Evolutionary conservation across 345 rosid species (phyloP).

Genomic region (Ailanthus altissimus): DNA sequence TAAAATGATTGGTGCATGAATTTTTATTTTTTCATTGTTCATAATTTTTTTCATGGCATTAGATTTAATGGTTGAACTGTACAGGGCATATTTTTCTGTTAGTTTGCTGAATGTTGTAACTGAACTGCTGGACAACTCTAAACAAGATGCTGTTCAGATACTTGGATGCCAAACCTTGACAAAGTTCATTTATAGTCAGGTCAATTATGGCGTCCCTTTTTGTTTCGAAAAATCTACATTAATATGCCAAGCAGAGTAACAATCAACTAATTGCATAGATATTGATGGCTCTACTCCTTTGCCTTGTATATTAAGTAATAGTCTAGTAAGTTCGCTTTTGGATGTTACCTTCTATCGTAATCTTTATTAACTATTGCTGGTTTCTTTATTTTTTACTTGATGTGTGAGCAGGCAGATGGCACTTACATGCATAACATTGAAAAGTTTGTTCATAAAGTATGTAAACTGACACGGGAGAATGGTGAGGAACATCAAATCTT

Average conservation of each 20-base stretch:
- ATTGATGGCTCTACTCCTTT: not conserved
- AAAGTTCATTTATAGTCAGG: slow-evolving; percentile 84
- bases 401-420: slow-evolving; percentile 67
- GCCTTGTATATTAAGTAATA: not conserved
- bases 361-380: not conserved
- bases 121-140: slow-evolving; percentile 74
- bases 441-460: slow-evolving; percentile 66
- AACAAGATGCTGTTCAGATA: slow-evolving; percentile 59
- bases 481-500: slow-evolving; percentile 51
- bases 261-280: not conserved
- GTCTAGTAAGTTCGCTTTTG: not conserved
- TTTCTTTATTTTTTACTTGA: slow-evolving; percentile 22
- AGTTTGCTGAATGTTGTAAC: slow-evolving; percentile 75
- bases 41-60: not conserved
- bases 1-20: no score
- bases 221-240: not conserved
- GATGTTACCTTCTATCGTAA: not conserved
- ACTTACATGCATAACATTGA: slow-evolving; percentile 76
- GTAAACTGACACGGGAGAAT: slow-evolving; percentile 58
- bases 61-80: slow-evolving; percentile 18
- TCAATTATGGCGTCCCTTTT: slow-evolving; percentile 19
- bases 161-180: slow-evolving; percentile 92
- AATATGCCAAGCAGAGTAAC: not conserved
- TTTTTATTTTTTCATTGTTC: not conserved
- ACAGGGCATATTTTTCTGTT: slow-evolving; percentile 81